Evolutionary conservation across 176 grass and related monocot genomes (phyloP), one percentile per base, ranked within the genome.

Genomic region (Puccinellia tenuiflora): DNA sequence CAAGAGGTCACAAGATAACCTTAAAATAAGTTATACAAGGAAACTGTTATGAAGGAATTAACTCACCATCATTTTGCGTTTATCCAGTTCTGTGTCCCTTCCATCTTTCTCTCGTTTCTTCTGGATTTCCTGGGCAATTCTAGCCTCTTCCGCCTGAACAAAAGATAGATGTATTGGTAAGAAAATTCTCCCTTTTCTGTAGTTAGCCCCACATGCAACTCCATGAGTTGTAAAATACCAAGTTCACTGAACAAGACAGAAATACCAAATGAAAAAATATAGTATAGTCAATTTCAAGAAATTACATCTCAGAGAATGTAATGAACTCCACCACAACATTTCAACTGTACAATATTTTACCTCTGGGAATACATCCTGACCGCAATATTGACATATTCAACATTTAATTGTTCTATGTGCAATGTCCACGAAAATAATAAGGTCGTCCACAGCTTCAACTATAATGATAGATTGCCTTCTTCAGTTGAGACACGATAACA

Each of bases 101-200:
- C 78, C 91, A 48, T 99, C 93, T 82, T 95, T 98, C 69, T 99
- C 97, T 37, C 79, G 81, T 65, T 92, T 99, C 81, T 86, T 94
- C 84, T 94, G 97, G 68, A 99, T 99, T 75, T 99, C 93, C 64
- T 87, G 89, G 45, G 92, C 83, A 81, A 99, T 94, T 75, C 81
- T 96, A 81, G 88, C 93, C 85, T 87, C 91, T 88, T 99, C 93
- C 3, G 51, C 87, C 96, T 99, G 76, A 34, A 76, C 51, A 85
- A 24, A 39, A 47, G 64, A 55, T 56, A 43, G 55, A 42, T 20
- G 22, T 13, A 70, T 55, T 75, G 68, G 79, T 18, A 20, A 35
- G n/a, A 86, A 87, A 84, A 14, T 0, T 53, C 26, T 22, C 5
- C 35, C 7, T 68, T 78, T 75, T 70, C 15, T 61, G 18, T 76